Evolutionary conservation across 2,329 filamentous ascomycete species (phyloP), one percentile per base, ranked within the genome.

Genomic region (Orbilia ellipsospora): DNA sequence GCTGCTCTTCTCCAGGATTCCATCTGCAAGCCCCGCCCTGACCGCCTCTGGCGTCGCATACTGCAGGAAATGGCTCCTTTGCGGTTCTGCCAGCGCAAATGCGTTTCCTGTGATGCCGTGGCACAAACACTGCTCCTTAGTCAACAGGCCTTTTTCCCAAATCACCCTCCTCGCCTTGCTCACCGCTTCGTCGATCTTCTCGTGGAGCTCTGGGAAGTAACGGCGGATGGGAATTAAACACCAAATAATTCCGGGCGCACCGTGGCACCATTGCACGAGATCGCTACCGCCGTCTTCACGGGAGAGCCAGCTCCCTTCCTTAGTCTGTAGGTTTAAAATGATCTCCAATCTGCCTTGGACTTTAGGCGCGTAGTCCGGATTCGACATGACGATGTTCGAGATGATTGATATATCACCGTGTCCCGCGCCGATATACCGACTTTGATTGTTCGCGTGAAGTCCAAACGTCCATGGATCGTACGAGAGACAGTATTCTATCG

Each of bases 191-290:
- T 87, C 85, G 67, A 90, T 88, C 54, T 84, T 84, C 0, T 84
- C 82, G 23, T 84, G 81, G 6, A 90, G 82, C 0, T 82, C 83
- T 0, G 88, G 86, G 73, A 90, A 90, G 80, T 86, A 84, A 6
- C 85, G 83, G 59, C 84, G 83, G 61, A 91, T 84, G 0, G 86
- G 86, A 3, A 85, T 79, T 7, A 92, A 83, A 4, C 88, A 89
- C 36, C 86, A 82, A 7, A 90, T 82, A 20, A 90, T 86, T 0
- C 89, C 90, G 1, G 89, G 87, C 0, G 88, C 88, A 1, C 90
- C 90, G 78, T 91, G 89, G 79, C 89, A 91, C 81, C 90, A 89
- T 79, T 91, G 89, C 5, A 91, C 85, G 5, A 89, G 82, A 50
- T 84, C 78, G 12, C 77, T 82, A 75, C 84, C 83, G 55, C 83